A percentile compares a stretch with the other conserved stretches of the same genome.
These are phyloP conservation scores for Aspergillus candidus DNA, from an alignment of 2,329 filamentous ascomycete species.

Conservation along the genomic window DNA sequence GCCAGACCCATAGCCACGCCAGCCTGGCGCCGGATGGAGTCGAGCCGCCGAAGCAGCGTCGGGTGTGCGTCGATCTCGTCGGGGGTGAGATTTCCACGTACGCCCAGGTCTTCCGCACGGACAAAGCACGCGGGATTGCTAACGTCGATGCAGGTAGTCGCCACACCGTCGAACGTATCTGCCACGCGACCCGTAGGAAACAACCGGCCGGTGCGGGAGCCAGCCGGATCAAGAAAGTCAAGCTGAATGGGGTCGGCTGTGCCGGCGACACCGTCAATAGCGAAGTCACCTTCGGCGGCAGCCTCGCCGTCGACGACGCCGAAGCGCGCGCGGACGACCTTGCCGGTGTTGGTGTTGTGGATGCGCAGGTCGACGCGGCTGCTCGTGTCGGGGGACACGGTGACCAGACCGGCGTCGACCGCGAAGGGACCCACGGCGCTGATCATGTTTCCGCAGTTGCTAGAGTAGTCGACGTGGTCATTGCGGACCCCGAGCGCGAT, in stretches of 20 bases:
- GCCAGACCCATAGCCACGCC: conserved; percentile 58
- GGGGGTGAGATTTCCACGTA: conserved; percentile 42
- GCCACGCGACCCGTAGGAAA: conserved; percentile 54
- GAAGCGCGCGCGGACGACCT: conserved; percentile 57
- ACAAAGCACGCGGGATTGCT: conserved; percentile 61
- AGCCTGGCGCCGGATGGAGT: conserved; percentile 53
- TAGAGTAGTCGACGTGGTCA: conserved; percentile 56
- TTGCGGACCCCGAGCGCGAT: conserved; percentile 61
- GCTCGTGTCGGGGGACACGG: conserved; percentile 17
- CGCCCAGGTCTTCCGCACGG: conserved; percentile 46
- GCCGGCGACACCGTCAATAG: conserved; percentile 60
- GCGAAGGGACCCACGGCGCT: conserved; percentile 61
- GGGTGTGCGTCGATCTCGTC: conserved; percentile 47
- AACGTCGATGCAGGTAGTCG: conserved; percentile 56
- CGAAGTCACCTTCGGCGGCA: conserved; percentile 49
- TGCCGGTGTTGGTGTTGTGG: conserved; percentile 65
- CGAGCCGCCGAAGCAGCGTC: conserved; percentile 43
- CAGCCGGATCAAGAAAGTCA: conserved; percentile 57
- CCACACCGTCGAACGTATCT: conserved; percentile 47
- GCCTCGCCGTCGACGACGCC: conserved; percentile 45
- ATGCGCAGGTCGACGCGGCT: conserved; percentile 48
- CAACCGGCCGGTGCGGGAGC: conserved; percentile 57
- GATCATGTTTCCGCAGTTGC: conserved; percentile 73
- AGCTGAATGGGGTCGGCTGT: conserved; percentile 53
- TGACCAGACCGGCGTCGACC: conserved; percentile 49